Evolutionary conservation across 805 yeast genomes (phyloP).

Genomic region (Monosporozyma servazzii): DNA sequence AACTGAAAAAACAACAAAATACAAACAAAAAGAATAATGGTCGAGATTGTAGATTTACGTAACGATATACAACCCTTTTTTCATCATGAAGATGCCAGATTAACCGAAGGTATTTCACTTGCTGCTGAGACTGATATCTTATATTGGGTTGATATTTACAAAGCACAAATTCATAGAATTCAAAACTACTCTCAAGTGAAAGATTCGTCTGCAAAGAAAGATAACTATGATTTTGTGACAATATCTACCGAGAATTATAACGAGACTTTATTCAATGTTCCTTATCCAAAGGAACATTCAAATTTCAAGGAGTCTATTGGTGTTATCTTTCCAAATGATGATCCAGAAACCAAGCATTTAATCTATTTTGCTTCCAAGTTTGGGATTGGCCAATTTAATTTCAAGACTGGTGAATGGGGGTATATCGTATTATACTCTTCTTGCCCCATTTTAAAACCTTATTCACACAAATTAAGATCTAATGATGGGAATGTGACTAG

Average conservation of each 20-base stretch:
- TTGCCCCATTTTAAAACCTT: slow-evolving; percentile 21
- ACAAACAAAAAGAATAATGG: neutral
- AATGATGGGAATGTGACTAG: slow-evolving; percentile 81
- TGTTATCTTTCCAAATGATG: slow-evolving; percentile 46
- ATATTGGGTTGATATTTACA: slow-evolving; percentile 36
- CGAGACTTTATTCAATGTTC: slow-evolving; percentile 23
- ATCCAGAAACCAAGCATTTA: slow-evolving; percentile 33
- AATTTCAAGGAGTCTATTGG: slow-evolving; percentile 43
- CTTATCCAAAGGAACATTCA: slow-evolving; percentile 7
- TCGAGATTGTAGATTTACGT: slow-evolving; percentile 6
- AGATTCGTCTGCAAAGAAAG: slow-evolving; percentile 26
- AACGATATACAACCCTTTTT: slow-evolving; percentile 13
- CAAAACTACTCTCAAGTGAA: neutral
- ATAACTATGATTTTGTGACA: slow-evolving; percentile 6
- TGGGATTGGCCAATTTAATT: slow-evolving; percentile 53
- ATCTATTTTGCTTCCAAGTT: slow-evolving; percentile 52
- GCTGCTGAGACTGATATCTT: slow-evolving; percentile 44
- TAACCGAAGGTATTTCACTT: slow-evolving; percentile 62
- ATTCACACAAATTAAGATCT: slow-evolving; percentile 39
- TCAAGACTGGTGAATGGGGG: slow-evolving; percentile 33
- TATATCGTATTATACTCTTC: slow-evolving; percentile 30
- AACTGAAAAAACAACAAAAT: slow-evolving; percentile 21
- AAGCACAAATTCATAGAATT: slow-evolving; percentile 31
- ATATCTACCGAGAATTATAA: slow-evolving; percentile 2
- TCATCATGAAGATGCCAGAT: slow-evolving; percentile 26